Evolutionary conservation across 2,329 filamentous ascomycete genomes (phyloP).

Genomic region (Penicillium oxalicum): DNA sequence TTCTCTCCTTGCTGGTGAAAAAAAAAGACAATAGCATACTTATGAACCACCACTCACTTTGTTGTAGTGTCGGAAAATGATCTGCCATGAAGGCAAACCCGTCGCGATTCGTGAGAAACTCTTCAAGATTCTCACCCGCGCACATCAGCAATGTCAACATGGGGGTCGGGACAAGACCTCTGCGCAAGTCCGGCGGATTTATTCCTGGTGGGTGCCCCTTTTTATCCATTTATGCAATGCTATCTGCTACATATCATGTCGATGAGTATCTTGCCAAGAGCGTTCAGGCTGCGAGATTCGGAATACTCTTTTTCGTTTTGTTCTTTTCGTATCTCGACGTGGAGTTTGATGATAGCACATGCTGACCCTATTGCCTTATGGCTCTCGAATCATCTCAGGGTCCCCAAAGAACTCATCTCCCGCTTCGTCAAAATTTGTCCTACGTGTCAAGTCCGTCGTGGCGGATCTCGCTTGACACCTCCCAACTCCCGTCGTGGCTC

Average conservation of each 20-base stretch:
- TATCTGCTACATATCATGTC: too few relatives aligned
- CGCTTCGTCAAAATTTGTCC: slow-evolving; percentile 48
- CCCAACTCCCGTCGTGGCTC: slow-evolving; percentile 37
- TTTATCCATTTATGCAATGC: too few relatives aligned
- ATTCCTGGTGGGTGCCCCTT: slow-evolving; percentile 41
- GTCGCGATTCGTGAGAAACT: slow-evolving; percentile 48
- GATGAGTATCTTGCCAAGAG: too few relatives aligned
- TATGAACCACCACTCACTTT: too few relatives aligned
- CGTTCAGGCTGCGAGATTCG: too few relatives aligned
- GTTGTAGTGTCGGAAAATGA: slow-evolving; percentile 36
- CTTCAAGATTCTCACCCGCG: slow-evolving; percentile 47
- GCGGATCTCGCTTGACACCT: slow-evolving; percentile 37
- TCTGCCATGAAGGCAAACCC: slow-evolving; percentile 48
- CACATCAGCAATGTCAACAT: slow-evolving; percentile 47
- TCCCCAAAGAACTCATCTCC: slow-evolving; percentile 48
- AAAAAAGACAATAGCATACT: too few relatives aligned
- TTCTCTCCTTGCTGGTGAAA: too few relatives aligned
- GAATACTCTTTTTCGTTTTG: too few relatives aligned
- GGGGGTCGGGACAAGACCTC: slow-evolving; percentile 50
- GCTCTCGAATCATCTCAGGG: slow-evolving; percentile 28
- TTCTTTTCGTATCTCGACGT: too few relatives aligned
- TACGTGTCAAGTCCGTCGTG: slow-evolving; percentile 45
- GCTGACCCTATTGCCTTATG: too few relatives aligned
- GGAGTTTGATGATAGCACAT: too few relatives aligned
- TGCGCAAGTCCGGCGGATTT: slow-evolving; percentile 45